phyloP scores from a whole-genome alignment of 2,329 filamentous ascomycete species.

The Diaporthe destruens region DNA sequence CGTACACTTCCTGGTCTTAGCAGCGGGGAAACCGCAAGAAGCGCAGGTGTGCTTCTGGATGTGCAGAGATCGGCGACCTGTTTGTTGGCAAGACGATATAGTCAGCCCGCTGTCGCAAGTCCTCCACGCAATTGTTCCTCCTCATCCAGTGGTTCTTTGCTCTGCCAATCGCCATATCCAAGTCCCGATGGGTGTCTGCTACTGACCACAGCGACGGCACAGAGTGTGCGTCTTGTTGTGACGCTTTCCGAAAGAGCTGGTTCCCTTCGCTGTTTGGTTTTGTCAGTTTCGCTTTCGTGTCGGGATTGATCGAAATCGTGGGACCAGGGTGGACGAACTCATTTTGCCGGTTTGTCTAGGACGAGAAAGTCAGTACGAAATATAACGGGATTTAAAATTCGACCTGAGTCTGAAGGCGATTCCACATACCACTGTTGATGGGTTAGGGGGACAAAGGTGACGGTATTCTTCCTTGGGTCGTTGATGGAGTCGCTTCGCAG shows the following conservation, averaged over 20 bases:
- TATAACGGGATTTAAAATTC: not conserved
- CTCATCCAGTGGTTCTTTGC: constrained; percentile 6
- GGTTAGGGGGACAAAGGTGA: constrained; percentile 38
- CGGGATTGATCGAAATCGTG: constrained; percentile 34
- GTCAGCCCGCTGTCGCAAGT: constrained; percentile 45
- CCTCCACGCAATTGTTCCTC: constrained; percentile 23
- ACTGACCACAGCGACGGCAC: constrained; percentile 98
- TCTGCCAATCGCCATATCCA: constrained; percentile 31
- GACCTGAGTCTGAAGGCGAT: not conserved
- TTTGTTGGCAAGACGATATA: constrained; percentile 41
- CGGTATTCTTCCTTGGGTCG: constrained; percentile 39
- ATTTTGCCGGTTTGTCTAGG: constrained; percentile 64
- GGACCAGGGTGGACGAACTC: constrained; percentile 60
- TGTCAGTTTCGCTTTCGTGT: constrained; percentile 42
- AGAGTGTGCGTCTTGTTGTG: constrained; percentile 82
- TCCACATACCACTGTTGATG: constrained; percentile 40
- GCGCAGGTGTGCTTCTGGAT: constrained; percentile 99
- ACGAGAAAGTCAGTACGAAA: constrained; percentile 42
- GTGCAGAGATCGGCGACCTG: constrained; percentile 97
- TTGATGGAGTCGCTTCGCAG: constrained; percentile 41
- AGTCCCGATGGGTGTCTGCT: constrained; percentile 43
- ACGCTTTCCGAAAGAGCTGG: constrained; percentile 41
- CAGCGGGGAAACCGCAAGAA: constrained; percentile 94
- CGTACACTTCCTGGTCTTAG: constrained; percentile 99
- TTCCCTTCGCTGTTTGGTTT: constrained; percentile 42